These are phyloP conservation scores for Bromus sterilis DNA, from an alignment of 176 grass and related monocot species.

Conservation along the genomic window DNA sequence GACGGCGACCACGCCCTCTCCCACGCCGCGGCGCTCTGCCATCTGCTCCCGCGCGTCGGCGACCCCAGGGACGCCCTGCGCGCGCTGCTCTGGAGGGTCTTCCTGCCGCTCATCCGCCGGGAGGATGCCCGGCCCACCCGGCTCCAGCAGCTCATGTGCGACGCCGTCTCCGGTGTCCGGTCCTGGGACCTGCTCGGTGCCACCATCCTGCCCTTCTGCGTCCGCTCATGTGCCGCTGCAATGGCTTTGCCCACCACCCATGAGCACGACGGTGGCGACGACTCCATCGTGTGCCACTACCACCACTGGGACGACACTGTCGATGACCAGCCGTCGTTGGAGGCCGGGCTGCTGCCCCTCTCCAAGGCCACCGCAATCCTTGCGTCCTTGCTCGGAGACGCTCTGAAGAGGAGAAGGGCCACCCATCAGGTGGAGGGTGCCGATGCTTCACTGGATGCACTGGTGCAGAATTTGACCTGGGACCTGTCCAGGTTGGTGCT, in stretches of 20 bases:
- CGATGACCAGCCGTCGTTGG: background rate
- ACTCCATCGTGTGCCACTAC: conserved; percentile 30
- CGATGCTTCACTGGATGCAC: conserved; percentile 16
- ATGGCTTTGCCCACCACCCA: conserved; percentile 19
- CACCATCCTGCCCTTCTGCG: conserved; percentile 60
- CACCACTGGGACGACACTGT: background rate
- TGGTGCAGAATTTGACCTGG: conserved; percentile 64
- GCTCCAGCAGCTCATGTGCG: conserved; percentile 58
- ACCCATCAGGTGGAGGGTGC: background rate
- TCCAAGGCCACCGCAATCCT: conserved; percentile 35
- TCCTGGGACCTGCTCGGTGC: conserved; percentile 59
- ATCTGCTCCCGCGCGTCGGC: conserved; percentile 54
- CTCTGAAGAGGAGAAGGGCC: conserved; percentile 32
- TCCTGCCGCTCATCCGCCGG: conserved; percentile 52
- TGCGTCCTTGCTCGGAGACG: conserved; percentile 29
- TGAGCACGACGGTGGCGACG: background rate
- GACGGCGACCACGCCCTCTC: conserved; percentile 30
- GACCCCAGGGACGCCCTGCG: conserved; percentile 23
- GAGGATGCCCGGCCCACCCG: conserved; percentile 22
- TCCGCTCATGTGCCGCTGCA: conserved; percentile 38
- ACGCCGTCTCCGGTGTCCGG: conserved; percentile 25
- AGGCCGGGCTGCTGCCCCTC: conserved; percentile 13
- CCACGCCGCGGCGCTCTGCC: conserved; percentile 51
- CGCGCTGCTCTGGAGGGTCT: conserved; percentile 49
- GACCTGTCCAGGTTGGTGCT: conserved; percentile 60